Base-by-base conservation (phyloP, 441 rosid genomes). In the Geranium incanum region DNA sequence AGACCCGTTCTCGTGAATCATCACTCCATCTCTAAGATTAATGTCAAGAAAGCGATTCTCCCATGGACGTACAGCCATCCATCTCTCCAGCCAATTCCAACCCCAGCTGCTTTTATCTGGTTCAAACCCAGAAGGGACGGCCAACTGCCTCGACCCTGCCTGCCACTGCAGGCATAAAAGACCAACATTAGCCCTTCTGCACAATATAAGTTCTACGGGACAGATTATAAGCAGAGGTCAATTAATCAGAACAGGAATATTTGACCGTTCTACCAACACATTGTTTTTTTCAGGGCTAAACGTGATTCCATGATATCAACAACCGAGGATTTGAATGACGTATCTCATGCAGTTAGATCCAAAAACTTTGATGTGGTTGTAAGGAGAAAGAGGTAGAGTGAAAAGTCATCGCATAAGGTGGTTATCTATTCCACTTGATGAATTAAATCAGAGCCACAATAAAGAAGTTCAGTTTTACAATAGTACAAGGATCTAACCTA, bases 41-140 rank as follows among this genome's bases (percentile, higher is more conserved):
- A 79, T 87, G 79, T 92, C 99, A 38, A 92, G 95, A 84, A 92
- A 89, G 77, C 99, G 91, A 36, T 91, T 95, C 84, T 95, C 99
- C 99, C 99, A 92, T 67, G 99, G 99, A 18, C 99, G 97, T 74
- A 95, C 99, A 71, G 99, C 99, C 99, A 95, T 95, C 99, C 99
- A 95, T 83, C 99, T 86, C 83, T 95, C 99, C 82, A 95, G 70
- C 99, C 99, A 95, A 80, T 92, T 91, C 99, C 98, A 95, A 63
- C 99, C 99, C 99, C 99, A 95, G 80, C 90, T 89, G 89, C 86
- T 89, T 85, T 91, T 91, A 83, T 95, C 98, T 23, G 98, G 97
- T 81, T 88, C 86, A 81, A 92, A 95, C 23, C 87, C 91, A 60
- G 86, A 75, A 67, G 86, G 86, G 9, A 74, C 83, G 71, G 84